These are phyloP conservation scores for Scheffersomyces insectosa DNA, from an alignment of 1,139 yeast genomes.

Conservation along the genomic window DNA sequence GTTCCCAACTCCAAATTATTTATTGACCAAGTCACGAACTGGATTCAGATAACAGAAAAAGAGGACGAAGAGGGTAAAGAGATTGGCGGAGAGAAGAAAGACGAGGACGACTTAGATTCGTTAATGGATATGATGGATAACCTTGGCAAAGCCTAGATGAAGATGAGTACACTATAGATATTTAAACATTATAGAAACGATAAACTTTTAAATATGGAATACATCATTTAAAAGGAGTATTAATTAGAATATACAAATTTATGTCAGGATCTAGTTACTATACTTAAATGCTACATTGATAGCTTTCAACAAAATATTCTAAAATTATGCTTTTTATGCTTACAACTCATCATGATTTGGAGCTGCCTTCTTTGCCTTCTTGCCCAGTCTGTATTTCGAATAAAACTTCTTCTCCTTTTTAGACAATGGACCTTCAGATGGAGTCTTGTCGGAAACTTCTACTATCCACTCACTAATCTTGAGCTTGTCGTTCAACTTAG, in stretches of 20 bases:
- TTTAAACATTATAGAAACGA: no score
- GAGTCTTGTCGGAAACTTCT: constrained; percentile 24
- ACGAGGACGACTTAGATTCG: constrained; percentile 28
- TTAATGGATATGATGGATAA: constrained; percentile 40
- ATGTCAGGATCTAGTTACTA: constrained; percentile 3
- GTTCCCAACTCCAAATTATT: constrained; percentile 72
- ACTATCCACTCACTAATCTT: constrained; percentile 38
- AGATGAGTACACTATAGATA: neutral
- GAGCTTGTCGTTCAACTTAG: constrained; percentile 32
- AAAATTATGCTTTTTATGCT: constrained; percentile 1
- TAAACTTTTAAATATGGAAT: no score
- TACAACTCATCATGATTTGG: constrained; percentile 40
- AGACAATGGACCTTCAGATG: constrained; percentile 43
- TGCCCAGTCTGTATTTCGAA: constrained; percentile 32
- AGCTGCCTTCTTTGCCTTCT: constrained; percentile 22
- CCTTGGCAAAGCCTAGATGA: constrained; percentile 24
- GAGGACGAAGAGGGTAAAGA: constrained; percentile 15
- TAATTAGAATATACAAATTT: neutral
- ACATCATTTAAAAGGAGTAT: no score
- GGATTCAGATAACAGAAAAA: constrained; percentile 41
- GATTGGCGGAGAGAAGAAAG: constrained; percentile 11
- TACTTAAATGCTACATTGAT: neutral
- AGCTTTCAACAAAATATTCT: neutral
- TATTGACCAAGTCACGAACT: constrained; percentile 56
- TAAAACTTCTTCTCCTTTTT: constrained; percentile 32